Evolutionary conservation across 2,329 filamentous ascomycete species (phyloP), one percentile per base, ranked within the genome.

Genomic region (Trichoderma koningiopsis): DNA sequence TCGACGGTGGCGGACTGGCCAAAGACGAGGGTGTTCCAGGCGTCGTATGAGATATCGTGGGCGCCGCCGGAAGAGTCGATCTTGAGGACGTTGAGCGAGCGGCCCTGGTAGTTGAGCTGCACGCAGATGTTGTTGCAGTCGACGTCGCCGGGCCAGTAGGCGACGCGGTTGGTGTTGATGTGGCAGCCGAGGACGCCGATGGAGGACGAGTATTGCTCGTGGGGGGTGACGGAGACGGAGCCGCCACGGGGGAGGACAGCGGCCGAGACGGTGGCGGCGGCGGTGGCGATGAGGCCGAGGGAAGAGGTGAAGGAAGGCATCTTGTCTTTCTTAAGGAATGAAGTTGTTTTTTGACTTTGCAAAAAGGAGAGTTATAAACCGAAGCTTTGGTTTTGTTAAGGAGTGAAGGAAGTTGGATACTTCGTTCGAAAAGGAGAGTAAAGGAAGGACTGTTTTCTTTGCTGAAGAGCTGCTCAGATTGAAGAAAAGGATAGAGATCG

Each of bases 131-230:
- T 82, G 79, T 83, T 79, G 81, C 87, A 89, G 79, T 82, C 81
- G 59, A 86, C 80, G 5, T 80, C 75, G 29, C 74, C 75, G 7
- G 87, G 87, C 85, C 86, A 89, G 82, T 89, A 89, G 71, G 87
- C 87, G 49, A 89, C 82, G 53, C 86, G 86, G 81, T 89, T 84
- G 71, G 83, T 87, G 79, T 89, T 77, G 77, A 89, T 83, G 77
- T 87, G 86, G 83, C 87, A 89, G 62, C 87, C 87, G 7, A 87
- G 78, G 4, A 88, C 87, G 58, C 87, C 87, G 70, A 88, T 77
- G 4, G 85, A 87, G 19, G 85, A 87, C 2, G 84, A 86, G 80
- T 83, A 89, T 73, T 80, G 78, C 71, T 84, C 84, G 75, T 89
- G 87, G 37, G 87, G 87, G 5, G 87, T 89, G 70, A 83, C 79